Base-by-base conservation (phyloP, 257 asterid genomes). In the Lycium barbarum region DNA sequence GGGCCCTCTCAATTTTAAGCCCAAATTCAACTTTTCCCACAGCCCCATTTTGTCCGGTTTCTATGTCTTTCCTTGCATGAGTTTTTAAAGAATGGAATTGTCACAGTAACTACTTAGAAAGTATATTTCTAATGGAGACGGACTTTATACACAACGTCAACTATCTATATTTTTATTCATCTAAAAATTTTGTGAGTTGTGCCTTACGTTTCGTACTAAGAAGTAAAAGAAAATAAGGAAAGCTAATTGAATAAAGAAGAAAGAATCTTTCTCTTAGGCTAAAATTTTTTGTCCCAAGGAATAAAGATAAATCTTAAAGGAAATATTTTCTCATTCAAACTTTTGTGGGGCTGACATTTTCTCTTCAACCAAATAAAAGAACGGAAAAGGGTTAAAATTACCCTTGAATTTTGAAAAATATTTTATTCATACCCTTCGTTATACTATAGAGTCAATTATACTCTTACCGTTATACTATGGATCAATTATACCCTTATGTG, bases 1-100 rank as follows among this genome's bases (percentile, higher is more conserved):
- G 63, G 63, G 63, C 63, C 61, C 61, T 49, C 81, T 22, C 22
- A 51, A 76, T 14, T 26, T 51, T 8, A 76, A 51, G 63, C 47
- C 65, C 65, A 76, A 49, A 51, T 76, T 74, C 14, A 76, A 22
- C 81, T 76, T 76, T 51, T 13, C 45, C 51, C 62, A 13, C 2
- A 7, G 13, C 26, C 63, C 8, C 22, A 51, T 0, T 76, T 76
- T 51, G 65, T 13, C 20, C 6, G 13, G 12, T 74, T 51, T 51
- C 7, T 3, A 0, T 73, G 12, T 73, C 12, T 47, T 73, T 73
- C 20, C 9, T 73, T 72, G 38, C 11, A 17, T 18, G 65, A 51
- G 55, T 7, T 65, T 65, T 65, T 2, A 22, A 65, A 65, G 18
- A 18, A 6, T 65, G 43, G 43, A 26, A 12, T 26, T 65, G 18